These are phyloP conservation scores for Cichorium intybus DNA, from an alignment of 140 eudicot species.

Conservation along the genomic window DNA sequence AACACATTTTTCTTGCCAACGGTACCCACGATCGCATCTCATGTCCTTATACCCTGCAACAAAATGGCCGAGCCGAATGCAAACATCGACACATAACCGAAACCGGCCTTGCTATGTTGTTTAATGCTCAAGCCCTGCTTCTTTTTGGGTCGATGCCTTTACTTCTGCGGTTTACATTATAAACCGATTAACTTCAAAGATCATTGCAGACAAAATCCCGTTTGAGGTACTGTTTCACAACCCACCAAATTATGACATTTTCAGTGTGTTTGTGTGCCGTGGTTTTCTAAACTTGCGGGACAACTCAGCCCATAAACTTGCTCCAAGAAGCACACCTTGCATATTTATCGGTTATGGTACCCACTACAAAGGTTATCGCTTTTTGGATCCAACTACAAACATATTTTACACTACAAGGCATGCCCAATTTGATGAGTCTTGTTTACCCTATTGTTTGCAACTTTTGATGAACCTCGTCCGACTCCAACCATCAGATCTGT, in stretches of 20 bases:
- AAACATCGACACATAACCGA: too few species aligned
- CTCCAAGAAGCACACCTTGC: background rate
- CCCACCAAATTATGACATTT: background rate
- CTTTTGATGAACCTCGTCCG: too few species aligned
- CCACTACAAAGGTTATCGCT: background rate
- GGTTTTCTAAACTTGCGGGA: background rate
- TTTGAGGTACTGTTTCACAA: background rate
- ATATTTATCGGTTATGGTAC: background rate
- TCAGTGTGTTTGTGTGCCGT: background rate
- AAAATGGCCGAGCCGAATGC: too few species aligned
- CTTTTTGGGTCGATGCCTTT: background rate
- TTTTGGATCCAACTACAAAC: too few species aligned
- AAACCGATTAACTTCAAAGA: background rate
- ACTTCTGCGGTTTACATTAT: background rate
- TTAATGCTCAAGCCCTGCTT: background rate
- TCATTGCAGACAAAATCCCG: background rate
- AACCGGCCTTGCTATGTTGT: too few species aligned
- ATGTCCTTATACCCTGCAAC: too few species aligned
- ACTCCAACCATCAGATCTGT: too few species aligned
- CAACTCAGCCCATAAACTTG: background rate
- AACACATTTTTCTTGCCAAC: too few species aligned
- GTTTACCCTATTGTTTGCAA: too few species aligned
- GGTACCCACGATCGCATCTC: too few species aligned
- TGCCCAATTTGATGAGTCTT: background rate
- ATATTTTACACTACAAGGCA: background rate